These are phyloP conservation scores for Lasiodiplodia hormozganensis DNA, from an alignment of 2,329 filamentous ascomycete species.

Conservation along the genomic window DNA sequence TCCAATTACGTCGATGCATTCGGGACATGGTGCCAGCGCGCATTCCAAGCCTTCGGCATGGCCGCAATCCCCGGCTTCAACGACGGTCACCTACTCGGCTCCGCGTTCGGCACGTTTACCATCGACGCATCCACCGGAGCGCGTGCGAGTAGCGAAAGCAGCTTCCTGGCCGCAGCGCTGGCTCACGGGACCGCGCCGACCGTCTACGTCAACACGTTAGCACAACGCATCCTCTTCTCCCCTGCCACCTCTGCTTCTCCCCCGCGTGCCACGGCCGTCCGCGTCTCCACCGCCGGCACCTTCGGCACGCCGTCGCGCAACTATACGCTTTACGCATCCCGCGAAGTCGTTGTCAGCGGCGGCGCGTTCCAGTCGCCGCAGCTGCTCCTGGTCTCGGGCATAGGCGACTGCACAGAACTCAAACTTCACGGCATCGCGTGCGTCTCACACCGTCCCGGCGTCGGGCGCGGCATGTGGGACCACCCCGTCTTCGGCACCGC, in stretches of 20 bases:
- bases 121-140: constrained; percentile 36
- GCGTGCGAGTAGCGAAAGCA: constrained; percentile 33
- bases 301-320: too few species aligned
- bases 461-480: constrained; percentile 38
- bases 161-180: constrained; percentile 36
- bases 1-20: constrained; percentile 17
- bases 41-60: constrained; percentile 28
- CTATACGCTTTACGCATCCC: constrained; percentile 38
- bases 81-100: constrained; percentile 18
- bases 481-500: constrained; percentile 34
- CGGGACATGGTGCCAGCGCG: constrained; percentile 5
- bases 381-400: constrained; percentile 46
- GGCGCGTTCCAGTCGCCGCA: constrained; percentile 56
- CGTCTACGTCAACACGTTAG: constrained; percentile 40
- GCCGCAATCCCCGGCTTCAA: constrained; percentile 1
- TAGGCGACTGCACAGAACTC: constrained; percentile 40
- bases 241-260: constrained; percentile 31
- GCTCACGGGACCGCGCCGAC: constrained; percentile 26
- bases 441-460: constrained; percentile 35
- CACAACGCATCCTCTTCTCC: constrained; percentile 39
- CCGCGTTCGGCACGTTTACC: constrained; percentile 31
- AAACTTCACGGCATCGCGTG: constrained; percentile 35
- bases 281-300: constrained; percentile 35
- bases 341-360: constrained; percentile 54
- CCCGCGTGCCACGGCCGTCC: constrained; percentile 34